Evolutionary conservation across 225 moss, liverwort and hornwort species (phyloP), one percentile per base, ranked within the genome.

Genomic region (Sphagnum contortum): DNA sequence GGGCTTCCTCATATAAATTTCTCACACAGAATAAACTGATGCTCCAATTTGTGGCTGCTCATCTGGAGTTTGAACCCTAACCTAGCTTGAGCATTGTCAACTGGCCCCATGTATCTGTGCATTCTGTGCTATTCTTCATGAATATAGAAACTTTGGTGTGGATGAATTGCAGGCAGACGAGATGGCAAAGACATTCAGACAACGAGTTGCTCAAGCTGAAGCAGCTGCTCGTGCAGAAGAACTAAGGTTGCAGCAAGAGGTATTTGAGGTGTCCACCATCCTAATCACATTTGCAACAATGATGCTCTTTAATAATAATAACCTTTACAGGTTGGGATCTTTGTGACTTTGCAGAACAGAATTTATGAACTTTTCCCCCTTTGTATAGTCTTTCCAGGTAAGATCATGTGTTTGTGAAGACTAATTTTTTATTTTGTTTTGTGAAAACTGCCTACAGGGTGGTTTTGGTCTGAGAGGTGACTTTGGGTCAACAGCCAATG

Each of bases 401-500:
- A 52, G 2, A 6, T 52, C 7, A 5, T 5, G 9, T 5, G 6
- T 5, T 9, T 6, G 52, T 6, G 52, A 9, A 9, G 7, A 5
- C 7, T 5, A 5, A 9, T 0, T 5, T 5, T 9, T 52, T 6
- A 52, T 6, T 52, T 9, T 9, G 52, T 6, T 52, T 52, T 6
- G 6, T 52, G 52, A 9, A 8, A 48, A 12, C 11, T n/a, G 12
- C 74, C 57, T 70, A 71, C 59, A 77, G 90, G 96, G 92, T 48
- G 90, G 87, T 3, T 85, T 90, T 55, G 90, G 81, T 75, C 67
- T 90, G 57, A 75, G 79, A 70, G 90, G 88, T 62, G 79, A 87
- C 11, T 82, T 89, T 45, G 79, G 85, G 45, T 55, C 74, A 49
- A 82, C 73, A 8, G 88, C 82, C 63, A 83, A 89, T 66, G 81